phyloP scores from a whole-genome alignment of 345 rosid species.

The Clausena lansium region DNA sequence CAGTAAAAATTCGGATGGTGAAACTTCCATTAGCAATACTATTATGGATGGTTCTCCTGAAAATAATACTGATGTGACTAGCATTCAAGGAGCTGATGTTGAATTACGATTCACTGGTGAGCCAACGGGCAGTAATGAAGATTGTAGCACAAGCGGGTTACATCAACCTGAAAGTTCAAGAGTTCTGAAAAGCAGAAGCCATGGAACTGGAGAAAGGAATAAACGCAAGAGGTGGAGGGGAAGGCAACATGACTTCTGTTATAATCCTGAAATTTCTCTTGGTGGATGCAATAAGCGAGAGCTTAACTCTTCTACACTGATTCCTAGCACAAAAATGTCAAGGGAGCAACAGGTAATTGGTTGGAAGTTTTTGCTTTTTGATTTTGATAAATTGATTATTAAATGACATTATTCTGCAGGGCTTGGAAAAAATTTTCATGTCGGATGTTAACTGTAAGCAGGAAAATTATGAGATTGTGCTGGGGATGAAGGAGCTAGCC shows the following conservation, averaged over 20 bases:
- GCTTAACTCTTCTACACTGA: slow-evolving; percentile 19
- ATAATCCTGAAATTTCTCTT: slow-evolving; percentile 38
- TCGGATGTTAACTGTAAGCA: slow-evolving; percentile 27
- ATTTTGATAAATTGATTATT: slow-evolving; percentile 10
- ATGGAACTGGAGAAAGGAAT: slow-evolving; percentile 58
- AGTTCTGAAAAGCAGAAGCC: slow-evolving; percentile 48
- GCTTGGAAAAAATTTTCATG: slow-evolving; percentile 21
- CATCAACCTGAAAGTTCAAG: slow-evolving; percentile 46
- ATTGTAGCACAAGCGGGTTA: slow-evolving; percentile 84
- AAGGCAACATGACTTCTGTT: slow-evolving; percentile 58
- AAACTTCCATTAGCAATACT: slow-evolving; percentile 37
- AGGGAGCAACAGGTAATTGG: slow-evolving; percentile 40
- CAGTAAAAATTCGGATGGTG: slow-evolving; percentile 59
- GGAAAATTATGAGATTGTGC: slow-evolving; percentile 65
- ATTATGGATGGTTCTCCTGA: slow-evolving; percentile 39
- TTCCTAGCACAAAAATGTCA: slow-evolving; percentile 23
- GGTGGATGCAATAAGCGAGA: slow-evolving; percentile 40
- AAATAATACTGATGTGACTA: slow-evolving; percentile 42
- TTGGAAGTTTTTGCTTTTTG: slow-evolving; percentile 8
- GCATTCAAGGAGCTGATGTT: slow-evolving; percentile 44
- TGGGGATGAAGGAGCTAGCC: slow-evolving; percentile 80
- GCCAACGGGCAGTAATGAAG: slow-evolving; percentile 46
- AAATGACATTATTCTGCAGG: slow-evolving; percentile 31
- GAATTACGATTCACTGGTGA: slow-evolving; percentile 62
- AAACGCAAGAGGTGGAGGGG: slow-evolving; percentile 96